These are phyloP conservation scores for Tanacetum coccineum DNA, from an alignment of 129 eudicot genomes.

Conservation along the genomic window DNA sequence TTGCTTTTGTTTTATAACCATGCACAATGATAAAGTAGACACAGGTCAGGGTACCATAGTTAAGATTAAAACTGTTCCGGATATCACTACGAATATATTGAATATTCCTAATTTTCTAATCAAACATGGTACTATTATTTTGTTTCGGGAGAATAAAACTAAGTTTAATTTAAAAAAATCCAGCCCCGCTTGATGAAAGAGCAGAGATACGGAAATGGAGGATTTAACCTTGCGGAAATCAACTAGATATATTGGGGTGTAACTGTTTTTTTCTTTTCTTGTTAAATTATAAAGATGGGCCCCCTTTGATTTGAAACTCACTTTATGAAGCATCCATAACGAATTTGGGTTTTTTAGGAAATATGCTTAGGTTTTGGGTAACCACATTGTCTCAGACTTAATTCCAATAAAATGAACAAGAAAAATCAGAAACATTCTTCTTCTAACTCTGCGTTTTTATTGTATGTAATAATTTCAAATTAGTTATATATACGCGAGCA, in stretches of 20 bases:
- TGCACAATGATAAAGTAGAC: conserved; percentile 7
- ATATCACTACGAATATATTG: conserved; percentile 35
- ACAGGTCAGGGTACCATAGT: conserved; percentile 37
- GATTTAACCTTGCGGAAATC: conserved; percentile 17
- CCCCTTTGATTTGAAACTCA: too few species aligned
- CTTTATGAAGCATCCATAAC: too few species aligned
- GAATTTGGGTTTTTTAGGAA: too few species aligned
- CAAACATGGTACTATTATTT: background rate
- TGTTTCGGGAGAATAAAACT: background rate
- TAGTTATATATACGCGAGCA: too few species aligned
- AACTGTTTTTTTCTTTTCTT: background rate
- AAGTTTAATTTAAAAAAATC: background rate
- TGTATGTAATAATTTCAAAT: too few species aligned
- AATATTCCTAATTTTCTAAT: conserved; percentile 37
- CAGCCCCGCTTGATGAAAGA: conserved; percentile 21
- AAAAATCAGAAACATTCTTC: too few species aligned
- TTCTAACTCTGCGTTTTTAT: too few species aligned
- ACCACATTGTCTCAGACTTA: too few species aligned
- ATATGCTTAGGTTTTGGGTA: too few species aligned
- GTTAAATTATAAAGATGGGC: background rate
- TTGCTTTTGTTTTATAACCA: too few species aligned
- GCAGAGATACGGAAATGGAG: background rate
- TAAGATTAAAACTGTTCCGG: conserved; percentile 18
- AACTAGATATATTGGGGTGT: conserved; percentile 14
- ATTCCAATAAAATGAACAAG: too few species aligned